These are phyloP conservation scores for Macadamia tetraphylla DNA, from an alignment of 164 flowering plant genomes.

Conservation along the genomic window DNA sequence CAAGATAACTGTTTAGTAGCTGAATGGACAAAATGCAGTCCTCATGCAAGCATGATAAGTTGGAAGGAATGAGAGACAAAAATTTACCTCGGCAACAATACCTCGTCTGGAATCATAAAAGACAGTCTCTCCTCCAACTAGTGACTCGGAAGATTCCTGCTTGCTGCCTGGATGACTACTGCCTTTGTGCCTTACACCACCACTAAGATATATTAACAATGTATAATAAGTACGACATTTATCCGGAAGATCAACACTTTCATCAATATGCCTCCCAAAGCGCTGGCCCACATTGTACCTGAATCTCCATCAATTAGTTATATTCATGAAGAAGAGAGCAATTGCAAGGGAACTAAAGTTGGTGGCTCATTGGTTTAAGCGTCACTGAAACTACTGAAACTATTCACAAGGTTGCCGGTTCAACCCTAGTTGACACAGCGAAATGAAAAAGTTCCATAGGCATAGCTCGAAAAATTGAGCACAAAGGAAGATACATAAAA, in stretches of 20 bases:
- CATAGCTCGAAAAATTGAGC: neutral
- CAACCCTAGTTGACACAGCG: neutral
- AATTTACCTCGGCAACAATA: conserved; percentile 80
- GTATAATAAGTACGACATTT: conserved; percentile 76
- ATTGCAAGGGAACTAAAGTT: neutral
- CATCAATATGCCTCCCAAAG: conserved; percentile 94
- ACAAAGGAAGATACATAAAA: neutral
- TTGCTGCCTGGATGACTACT: conserved; percentile 23
- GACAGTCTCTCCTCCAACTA: conserved; percentile 94
- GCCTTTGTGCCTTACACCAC: conserved; percentile 36
- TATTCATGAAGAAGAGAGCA: neutral
- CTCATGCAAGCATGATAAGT: too few relatives aligned
- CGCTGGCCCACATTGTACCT: conserved; percentile 89
- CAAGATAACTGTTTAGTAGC: neutral
- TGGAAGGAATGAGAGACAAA: too few relatives aligned
- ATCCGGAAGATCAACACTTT: conserved; percentile 73
- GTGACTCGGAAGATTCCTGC: conserved; percentile 35
- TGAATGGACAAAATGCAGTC: neutral
- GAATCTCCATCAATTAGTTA: conserved; percentile 4
- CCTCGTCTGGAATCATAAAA: conserved; percentile 73
- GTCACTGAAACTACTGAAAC: neutral
- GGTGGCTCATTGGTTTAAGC: neutral
- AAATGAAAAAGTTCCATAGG: neutral
- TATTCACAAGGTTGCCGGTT: neutral
- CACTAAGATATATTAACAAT: conserved; percentile 75